Evolutionary conservation across 495 filamentous ascomycete genomes (phyloP).

Genomic region (Lasiosphaeris hirsuta): DNA sequence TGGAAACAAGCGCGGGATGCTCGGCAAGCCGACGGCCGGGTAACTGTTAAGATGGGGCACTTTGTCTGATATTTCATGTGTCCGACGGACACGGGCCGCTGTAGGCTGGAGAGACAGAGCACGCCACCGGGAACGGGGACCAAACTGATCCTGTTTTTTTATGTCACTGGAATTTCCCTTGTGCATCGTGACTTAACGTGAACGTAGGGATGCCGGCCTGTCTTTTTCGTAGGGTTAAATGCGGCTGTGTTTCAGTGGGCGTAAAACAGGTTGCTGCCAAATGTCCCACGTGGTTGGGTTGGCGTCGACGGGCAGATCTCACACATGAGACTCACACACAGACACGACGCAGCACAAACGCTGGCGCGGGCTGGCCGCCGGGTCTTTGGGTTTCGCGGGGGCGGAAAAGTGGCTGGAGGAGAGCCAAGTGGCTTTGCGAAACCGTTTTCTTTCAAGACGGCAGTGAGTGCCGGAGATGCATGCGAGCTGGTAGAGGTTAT

Average conservation of each 20-base stretch:
- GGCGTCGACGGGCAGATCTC: background rate
- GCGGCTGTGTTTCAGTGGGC: slow-evolving; percentile 17
- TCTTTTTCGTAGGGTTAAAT: slow-evolving; percentile 18
- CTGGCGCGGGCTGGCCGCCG: too few relatives aligned
- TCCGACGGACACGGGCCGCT: too few relatives aligned
- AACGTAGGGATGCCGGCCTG: slow-evolving; percentile 1
- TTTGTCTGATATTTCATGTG: too few relatives aligned
- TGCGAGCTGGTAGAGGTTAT: background rate
- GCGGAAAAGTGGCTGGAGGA: background rate
- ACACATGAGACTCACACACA: background rate
- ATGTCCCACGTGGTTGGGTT: background rate
- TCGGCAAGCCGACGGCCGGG: too few relatives aligned
- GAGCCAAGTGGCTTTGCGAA: background rate
- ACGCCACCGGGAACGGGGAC: background rate
- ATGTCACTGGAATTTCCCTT: background rate
- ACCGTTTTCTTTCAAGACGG: background rate
- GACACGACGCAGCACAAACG: background rate
- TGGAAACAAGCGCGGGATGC: too few relatives aligned
- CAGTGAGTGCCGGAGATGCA: background rate
- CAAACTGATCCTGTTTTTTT: background rate
- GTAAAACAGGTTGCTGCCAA: background rate
- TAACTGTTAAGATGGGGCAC: too few relatives aligned
- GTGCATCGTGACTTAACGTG: background rate
- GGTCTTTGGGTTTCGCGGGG: background rate
- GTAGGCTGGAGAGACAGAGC: background rate